Evolutionary conservation across 805 yeast species (phyloP).

Genomic region (Nakazawaea ambrosiae): DNA sequence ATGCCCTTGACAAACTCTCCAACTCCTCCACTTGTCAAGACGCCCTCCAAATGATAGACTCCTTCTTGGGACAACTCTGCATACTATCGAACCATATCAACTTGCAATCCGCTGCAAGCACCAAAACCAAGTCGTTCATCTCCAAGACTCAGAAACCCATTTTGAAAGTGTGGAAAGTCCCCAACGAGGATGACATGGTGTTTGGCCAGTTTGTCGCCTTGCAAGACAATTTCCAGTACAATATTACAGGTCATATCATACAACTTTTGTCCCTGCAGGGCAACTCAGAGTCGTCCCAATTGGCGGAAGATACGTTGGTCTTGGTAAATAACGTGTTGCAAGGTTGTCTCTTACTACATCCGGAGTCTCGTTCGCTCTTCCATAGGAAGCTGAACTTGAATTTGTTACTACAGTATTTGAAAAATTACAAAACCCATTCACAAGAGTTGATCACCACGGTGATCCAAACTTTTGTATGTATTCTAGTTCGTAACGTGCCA

Average conservation of each 20-base stretch:
- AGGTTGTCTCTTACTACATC: slow-evolving; percentile 56
- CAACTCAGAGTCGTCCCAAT: slow-evolving; percentile 11
- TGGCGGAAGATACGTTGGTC: slow-evolving; percentile 14
- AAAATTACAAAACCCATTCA: slow-evolving; percentile 10
- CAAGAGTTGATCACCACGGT: slow-evolving; percentile 27
- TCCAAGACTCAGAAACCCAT: slow-evolving; percentile 7
- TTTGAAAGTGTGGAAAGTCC: slow-evolving; percentile 21
- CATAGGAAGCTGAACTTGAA: slow-evolving; percentile 33
- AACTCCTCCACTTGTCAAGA: neutral
- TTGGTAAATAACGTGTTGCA: slow-evolving; percentile 36
- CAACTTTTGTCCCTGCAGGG: slow-evolving; percentile 17
- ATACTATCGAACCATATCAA: slow-evolving; percentile 4
- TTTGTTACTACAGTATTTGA: slow-evolving; percentile 21
- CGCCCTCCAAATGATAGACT: slow-evolving; percentile 10
- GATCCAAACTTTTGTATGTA: slow-evolving; percentile 51
- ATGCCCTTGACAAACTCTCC: neutral
- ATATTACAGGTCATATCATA: slow-evolving; percentile 34
- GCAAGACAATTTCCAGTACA: slow-evolving; percentile 49
- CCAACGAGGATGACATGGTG: slow-evolving; percentile 18
- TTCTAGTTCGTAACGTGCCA: slow-evolving; percentile 48
- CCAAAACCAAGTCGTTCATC: slow-evolving; percentile 1
- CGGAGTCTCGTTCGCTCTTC: slow-evolving; percentile 45
- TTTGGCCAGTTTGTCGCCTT: slow-evolving; percentile 33
- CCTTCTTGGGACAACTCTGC: slow-evolving; percentile 13
- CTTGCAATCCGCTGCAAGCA: neutral